phyloP scores from a whole-genome alignment of 2,329 filamentous ascomycete species.

The Penicillium sp. region DNA sequence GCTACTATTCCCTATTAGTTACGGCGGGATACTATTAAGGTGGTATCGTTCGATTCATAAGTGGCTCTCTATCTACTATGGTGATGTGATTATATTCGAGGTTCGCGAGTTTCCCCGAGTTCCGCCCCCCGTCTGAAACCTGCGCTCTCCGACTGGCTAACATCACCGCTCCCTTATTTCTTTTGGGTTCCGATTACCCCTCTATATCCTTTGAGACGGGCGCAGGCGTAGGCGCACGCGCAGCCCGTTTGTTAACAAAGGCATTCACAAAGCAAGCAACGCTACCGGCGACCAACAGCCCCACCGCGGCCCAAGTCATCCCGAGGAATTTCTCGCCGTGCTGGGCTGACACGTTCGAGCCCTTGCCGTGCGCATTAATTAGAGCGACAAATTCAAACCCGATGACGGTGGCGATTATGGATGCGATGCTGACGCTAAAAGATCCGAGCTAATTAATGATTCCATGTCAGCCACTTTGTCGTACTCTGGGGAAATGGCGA shows the following conservation, averaged over 20 bases:
- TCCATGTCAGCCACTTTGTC: background rate
- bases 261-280: constrained; percentile 32
- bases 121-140: background rate
- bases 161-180: background rate
- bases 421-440: constrained; percentile 65
- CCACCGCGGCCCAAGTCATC: constrained; percentile 60
- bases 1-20: background rate
- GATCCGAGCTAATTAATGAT: constrained; percentile 48
- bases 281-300: constrained; percentile 32
- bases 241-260: constrained; percentile 17
- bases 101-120: constrained; percentile 3
- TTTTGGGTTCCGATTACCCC: constrained; percentile 13
- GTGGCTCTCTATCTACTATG: background rate
- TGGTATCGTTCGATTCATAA: constrained; percentile 1
- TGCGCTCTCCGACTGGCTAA: constrained; percentile 2
- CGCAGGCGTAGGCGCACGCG: background rate
- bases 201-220: constrained; percentile 22
- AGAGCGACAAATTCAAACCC: constrained; percentile 54
- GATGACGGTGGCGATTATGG: constrained; percentile 69
- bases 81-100: background rate
- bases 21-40: background rate
- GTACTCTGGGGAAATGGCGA: background rate
- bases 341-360: constrained; percentile 51
- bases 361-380: constrained; percentile 55
- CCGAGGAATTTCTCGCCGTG: constrained; percentile 57